These are phyloP conservation scores for Barnettozyma californica DNA, from an alignment of 805 yeast genomes.

Conservation along the genomic window DNA sequence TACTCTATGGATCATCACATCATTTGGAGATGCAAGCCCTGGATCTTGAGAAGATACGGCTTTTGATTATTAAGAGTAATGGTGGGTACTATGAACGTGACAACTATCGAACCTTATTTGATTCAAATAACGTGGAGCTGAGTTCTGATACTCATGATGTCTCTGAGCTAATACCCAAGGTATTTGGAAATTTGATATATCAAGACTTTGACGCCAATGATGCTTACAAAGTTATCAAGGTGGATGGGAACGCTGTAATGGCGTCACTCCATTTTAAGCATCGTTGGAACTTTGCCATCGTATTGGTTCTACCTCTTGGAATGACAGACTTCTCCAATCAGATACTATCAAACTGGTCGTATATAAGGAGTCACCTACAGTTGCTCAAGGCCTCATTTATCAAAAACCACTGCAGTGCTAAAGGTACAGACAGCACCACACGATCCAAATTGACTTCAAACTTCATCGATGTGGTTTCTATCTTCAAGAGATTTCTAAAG, in stretches of 20 bases:
- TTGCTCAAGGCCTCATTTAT: conserved; percentile 25
- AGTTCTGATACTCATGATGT: conserved; percentile 11
- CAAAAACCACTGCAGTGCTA: conserved; percentile 14
- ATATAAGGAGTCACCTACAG: conserved; percentile 26
- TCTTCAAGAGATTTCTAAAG: conserved; percentile 28
- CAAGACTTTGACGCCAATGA: conserved; percentile 22
- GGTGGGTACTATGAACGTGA: conserved; percentile 32
- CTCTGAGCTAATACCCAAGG: conserved; percentile 29
- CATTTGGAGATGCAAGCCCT: conserved; percentile 5
- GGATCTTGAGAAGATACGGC: not conserved
- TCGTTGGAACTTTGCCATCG: conserved; percentile 27
- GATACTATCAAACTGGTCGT: conserved; percentile 30
- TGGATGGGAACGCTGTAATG: conserved; percentile 28
- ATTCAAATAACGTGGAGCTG: conserved; percentile 16
- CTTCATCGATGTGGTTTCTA: conserved; percentile 22
- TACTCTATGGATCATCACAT: conserved; percentile 23
- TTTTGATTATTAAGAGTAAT: conserved; percentile 33
- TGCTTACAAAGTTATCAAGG: conserved; percentile 15
- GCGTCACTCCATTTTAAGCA: conserved; percentile 30
- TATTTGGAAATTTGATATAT: conserved; percentile 35
- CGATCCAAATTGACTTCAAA: conserved; percentile 9
- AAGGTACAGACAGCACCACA: not conserved
- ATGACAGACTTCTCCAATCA: conserved; percentile 24
- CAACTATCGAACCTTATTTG: conserved; percentile 30
- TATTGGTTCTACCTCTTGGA: conserved; percentile 27